Evolutionary conservation across 1,284 basidiomycete species (phyloP), one percentile per base, ranked within the genome.

Genomic region (Irpex sp.): DNA sequence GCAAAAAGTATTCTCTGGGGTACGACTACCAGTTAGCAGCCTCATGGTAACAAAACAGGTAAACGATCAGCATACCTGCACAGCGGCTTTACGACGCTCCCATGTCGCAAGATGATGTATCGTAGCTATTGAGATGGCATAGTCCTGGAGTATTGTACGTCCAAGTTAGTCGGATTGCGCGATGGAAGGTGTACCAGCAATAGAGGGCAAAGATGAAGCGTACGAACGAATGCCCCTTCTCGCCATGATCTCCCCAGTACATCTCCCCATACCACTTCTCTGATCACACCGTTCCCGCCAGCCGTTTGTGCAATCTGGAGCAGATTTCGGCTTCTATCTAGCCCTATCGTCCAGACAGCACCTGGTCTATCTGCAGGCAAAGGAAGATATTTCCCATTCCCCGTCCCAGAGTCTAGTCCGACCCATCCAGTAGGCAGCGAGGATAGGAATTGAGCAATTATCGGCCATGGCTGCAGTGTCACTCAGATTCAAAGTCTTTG

Each of bases 351-450:
- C 78, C 89, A 83, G 53, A 90, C 73, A 53, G 78, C 79, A 6
- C 83, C 83, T 9, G 76, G 84, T 19, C 84, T 80, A 60, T 89
- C 83, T 4, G 70, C 67, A 6, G 83, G 87, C 19, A 92, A 77
- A 2, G 89, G 87, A 1, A 99, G 84, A 75, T 98, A 98, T 82
- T 98, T 98, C 54, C 97, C 97, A 68, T 99, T 99, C 0, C 97
- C 97, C 17, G 95, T 96, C 6, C 97, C 97, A 9, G 94, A 89
- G 75, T 99, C 97, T 13, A 98, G 84, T 4, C 97, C 97, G 21
- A 98, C 76, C 73, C 87, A 92, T 21, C 94, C 90, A 6, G 86
- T 76, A 2, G 93, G 87, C 1, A 98, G 74, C 15, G 82, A 83
- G 4, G 83, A 79, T 43, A 99, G 81, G 73, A 98, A 99, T 17